These are phyloP conservation scores for Cryptosporidium ryanae DNA, from an alignment of 169 alveolate genomes.

Conservation along the genomic window DNA sequence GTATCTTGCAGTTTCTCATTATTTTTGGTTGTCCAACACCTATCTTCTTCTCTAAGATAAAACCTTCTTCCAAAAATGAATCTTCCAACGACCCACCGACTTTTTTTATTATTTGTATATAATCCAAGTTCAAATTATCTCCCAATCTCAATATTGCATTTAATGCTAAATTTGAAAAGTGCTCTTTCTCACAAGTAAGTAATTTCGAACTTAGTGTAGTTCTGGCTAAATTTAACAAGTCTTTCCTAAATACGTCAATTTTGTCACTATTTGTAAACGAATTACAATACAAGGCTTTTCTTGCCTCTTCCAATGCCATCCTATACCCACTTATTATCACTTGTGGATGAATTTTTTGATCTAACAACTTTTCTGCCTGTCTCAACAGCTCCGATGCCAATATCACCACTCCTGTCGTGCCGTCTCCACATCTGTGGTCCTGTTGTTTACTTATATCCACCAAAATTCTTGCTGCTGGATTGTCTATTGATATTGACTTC, in stretches of 20 bases:
- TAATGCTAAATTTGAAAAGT: conserved; percentile 96
- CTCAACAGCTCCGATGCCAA: conserved; percentile 98
- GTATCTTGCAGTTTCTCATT: conserved; percentile 88
- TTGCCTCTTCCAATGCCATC: conserved; percentile 92
- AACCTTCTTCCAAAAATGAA: conserved; percentile 98
- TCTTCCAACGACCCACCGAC: conserved; percentile 97
- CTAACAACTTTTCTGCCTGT: conserved; percentile 96
- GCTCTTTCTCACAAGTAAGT: conserved; percentile 94
- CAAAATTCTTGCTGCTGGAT: conserved; percentile 98
- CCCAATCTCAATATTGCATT: conserved; percentile 96
- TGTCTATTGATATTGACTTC: conserved; percentile 97
- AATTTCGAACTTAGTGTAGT: conserved; percentile 98
- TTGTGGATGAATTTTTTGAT: conserved; percentile 97
- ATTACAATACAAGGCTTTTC: conserved; percentile 85
- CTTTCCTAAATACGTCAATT: conserved; percentile 88
- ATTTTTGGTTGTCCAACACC: conserved; percentile 95
- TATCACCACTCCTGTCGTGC: conserved; percentile 98
- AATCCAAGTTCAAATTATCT: conserved; percentile 88
- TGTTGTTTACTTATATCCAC: conserved; percentile 94
- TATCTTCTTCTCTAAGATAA: conserved; percentile 95
- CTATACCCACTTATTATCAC: conserved; percentile 90
- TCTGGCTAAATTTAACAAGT: conserved; percentile 94
- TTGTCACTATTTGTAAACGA: conserved; percentile 88
- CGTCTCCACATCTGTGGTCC: conserved; percentile 94
- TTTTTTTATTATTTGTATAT: conserved; percentile 94